Conservation (phyloP, 1,284 basidiomycete genomes). For the Macrocybe sp. region DNA sequence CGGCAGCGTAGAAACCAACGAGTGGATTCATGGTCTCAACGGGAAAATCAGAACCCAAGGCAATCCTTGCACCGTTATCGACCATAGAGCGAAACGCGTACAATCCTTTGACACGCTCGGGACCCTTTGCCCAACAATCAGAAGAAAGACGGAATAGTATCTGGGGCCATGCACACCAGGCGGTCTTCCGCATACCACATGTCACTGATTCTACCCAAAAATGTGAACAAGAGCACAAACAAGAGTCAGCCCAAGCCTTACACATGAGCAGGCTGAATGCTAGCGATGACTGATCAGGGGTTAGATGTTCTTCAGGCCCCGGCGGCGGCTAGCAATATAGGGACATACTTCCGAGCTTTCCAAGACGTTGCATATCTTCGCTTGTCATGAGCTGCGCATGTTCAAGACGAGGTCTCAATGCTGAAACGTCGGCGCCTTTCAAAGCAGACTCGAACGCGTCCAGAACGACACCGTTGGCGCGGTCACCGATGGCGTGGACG, state of each 20-base stretch:
- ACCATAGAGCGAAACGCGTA: conserved; percentile 82
- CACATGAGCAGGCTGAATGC: conserved; percentile 89
- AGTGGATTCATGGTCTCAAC: conserved; percentile 81
- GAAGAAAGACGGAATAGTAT: conserved; percentile 6
- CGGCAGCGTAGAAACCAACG: conserved; percentile 79
- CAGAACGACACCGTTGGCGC: conserved; percentile 81
- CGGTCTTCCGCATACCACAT: conserved; percentile 88
- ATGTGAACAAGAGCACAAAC: conserved; percentile 2
- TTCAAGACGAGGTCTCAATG: conserved; percentile 79
- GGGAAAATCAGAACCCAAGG: conserved; percentile 86
- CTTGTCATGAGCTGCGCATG: conserved; percentile 84
- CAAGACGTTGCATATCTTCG: conserved; percentile 71
- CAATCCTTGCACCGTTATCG: conserved; percentile 56
- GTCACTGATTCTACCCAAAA: conserved; percentile 58
- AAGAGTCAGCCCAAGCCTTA: conserved; percentile 31
- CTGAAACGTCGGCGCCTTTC: conserved; percentile 50
- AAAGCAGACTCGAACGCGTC: conserved; percentile 76
- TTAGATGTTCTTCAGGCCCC: background rate
- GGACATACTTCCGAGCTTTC: conserved; percentile 64
- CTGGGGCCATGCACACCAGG: conserved; percentile 41
- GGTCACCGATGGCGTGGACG: conserved; percentile 89
- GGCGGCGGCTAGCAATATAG: background rate
- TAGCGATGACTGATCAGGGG: conserved; percentile 54
- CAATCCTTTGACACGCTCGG: conserved; percentile 77
- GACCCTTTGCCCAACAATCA: conserved; percentile 40